Percentiles rank a stretch among this genome's conserved stretches.
phyloP scores from a whole-genome alignment of 768 basidiomycete genomes.

The Coprinopsis strossmayeri region DNA sequence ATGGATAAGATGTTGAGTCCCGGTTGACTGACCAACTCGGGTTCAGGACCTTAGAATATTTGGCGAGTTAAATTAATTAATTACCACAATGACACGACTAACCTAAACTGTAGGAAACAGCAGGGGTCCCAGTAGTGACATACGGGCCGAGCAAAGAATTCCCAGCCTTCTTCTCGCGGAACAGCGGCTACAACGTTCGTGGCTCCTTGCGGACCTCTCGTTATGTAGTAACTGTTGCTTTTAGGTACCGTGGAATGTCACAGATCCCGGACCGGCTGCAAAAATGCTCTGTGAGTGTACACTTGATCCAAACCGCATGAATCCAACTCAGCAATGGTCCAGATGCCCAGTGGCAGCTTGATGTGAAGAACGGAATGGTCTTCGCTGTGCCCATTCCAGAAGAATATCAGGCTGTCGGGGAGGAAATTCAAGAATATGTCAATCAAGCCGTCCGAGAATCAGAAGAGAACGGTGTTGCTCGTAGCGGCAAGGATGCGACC shows the following conservation, averaged over 20 bases:
- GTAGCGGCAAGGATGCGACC: slow-evolving; percentile 84
- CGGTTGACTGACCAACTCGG: background rate
- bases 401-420: slow-evolving; percentile 61
- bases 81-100: background rate
- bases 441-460: slow-evolving; percentile 83
- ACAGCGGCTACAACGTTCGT: slow-evolving; percentile 72
- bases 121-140: slow-evolving; percentile 86
- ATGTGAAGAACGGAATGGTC: slow-evolving; percentile 69
- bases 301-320: background rate
- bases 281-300: slow-evolving; percentile 56
- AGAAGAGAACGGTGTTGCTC: slow-evolving; percentile 71
- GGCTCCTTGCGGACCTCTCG: background rate
- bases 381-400: slow-evolving; percentile 90
- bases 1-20: no score
- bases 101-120: slow-evolving; percentile 66
- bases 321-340: background rate
- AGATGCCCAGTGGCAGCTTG: slow-evolving; percentile 70
- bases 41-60: slow-evolving; percentile 69
- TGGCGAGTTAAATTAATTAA: slow-evolving; percentile 35
- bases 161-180: slow-evolving; percentile 88
- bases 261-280: slow-evolving; percentile 62
- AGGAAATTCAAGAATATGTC: slow-evolving; percentile 66
- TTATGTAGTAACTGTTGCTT: background rate
- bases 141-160: slow-evolving; percentile 76
- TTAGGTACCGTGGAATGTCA: slow-evolving; percentile 79